Percentiles rank a stretch among this genome's conserved stretches.
phyloP scores from a whole-genome alignment of 2,329 filamentous ascomycete species.

The Phialemoniopsis sp. region DNA sequence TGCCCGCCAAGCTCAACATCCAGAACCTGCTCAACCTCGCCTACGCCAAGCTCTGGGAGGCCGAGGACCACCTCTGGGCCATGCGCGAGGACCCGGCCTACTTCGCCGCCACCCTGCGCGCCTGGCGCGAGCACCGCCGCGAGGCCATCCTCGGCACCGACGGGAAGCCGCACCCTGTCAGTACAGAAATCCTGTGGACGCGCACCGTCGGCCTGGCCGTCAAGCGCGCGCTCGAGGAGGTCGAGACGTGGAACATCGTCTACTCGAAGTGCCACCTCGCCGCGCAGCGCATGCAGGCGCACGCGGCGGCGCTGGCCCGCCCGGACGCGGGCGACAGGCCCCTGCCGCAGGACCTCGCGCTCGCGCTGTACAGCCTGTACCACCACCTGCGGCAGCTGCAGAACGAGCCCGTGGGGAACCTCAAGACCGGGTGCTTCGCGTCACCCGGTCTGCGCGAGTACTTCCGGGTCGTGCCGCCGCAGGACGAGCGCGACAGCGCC shows the following conservation, averaged over 20 bases:
- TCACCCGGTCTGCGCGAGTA: conserved; percentile 3
- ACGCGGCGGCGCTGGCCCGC: background rate
- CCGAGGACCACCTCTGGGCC: conserved; percentile 11
- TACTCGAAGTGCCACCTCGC: conserved; percentile 7
- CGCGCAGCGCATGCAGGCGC: conserved; percentile 5
- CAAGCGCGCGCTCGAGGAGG: conserved; percentile 7
- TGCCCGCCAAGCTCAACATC: conserved; percentile 3
- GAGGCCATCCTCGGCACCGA: conserved; percentile 4
- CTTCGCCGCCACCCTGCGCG: conserved; percentile 4
- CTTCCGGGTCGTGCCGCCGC: conserved; percentile 4
- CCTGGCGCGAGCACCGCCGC: conserved; percentile 7
- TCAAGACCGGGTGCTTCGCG: conserved; percentile 4
- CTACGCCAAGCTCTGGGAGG: conserved; percentile 6
- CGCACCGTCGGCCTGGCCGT: conserved; percentile 5
- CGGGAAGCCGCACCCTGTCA: conserved; percentile 1
- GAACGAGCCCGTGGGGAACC: conserved; percentile 2
- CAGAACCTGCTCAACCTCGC: conserved; percentile 5
- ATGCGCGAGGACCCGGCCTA: conserved; percentile 12
- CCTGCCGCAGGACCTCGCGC: conserved; percentile 6
- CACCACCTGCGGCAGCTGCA: conserved; percentile 8
- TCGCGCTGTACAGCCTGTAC: conserved; percentile 10
- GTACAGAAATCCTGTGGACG: background rate
- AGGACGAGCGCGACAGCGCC: conserved; percentile 2
- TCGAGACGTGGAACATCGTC: conserved; percentile 9
- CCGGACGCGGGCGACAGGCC: no score